Base-by-base conservation (phyloP, 1,139 yeast species). In the Kurtzmaniella natalensis region DNA sequence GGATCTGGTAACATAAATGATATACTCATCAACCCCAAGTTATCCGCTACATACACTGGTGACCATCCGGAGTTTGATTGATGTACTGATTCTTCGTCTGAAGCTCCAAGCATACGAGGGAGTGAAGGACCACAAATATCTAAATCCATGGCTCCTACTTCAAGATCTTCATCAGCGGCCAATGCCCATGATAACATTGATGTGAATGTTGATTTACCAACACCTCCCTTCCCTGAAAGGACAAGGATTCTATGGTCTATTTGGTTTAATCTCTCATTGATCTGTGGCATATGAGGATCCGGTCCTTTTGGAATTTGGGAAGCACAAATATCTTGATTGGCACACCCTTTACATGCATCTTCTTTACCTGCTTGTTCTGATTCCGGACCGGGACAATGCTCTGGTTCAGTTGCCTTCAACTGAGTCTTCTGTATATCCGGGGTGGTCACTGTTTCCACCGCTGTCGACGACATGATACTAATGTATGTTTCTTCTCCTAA, bases 341-440 rank as follows among this genome's bases (percentile, higher is more conserved):
- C 94, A 63, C 99, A 94, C 11, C 96, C 96, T 11, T 66, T 71
- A 56, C 99, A 94, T 10, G 97, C 95, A 51, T 86, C 95, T 2
- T 87, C 92, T 50, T 81, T 78, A 7, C 99, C 99, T 2, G 99
- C 98, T 36, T 65, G 62, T 45, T 87, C 96, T 2, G 95, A 84
- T 53, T 89, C 96, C 1, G 97, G 95, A 0, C 98, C 99, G 0
- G 98, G 98, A 64, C 99, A 92, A 59, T 92, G 97, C 51, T 88
- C 96, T 2, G 96, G 96, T 49, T 83, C 88, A 2, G 85, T 81
- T 0, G 75, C 75, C 33, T 52, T 49, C 19, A 68, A 54, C 41
- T 60, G 57, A 3, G 59, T 38, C 13, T 47, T 40, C 18, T 16
- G 24, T 16, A 23, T 18, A 7, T 20, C 25, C 13, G 30, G 28